phyloP scores from a whole-genome alignment of 78 protist genomes.

The Dictyostelium firmibasis region DNA sequence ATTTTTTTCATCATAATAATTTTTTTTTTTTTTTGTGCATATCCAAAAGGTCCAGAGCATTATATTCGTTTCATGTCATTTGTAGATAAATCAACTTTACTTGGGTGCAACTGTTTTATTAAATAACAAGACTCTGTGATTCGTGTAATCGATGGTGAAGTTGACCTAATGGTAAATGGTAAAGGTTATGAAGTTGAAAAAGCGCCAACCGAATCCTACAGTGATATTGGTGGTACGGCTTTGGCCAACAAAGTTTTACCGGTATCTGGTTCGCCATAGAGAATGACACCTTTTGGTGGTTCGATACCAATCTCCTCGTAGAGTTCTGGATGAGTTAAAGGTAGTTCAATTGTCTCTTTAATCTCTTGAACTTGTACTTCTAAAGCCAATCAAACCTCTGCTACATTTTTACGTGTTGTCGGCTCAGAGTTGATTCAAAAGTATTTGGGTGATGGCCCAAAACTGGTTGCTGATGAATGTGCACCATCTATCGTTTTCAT shows the following conservation, averaged over 20 bases:
- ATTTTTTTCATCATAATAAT: too few species aligned
- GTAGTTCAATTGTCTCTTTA: conserved; percentile 99
- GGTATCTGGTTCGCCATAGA: conserved; percentile 99
- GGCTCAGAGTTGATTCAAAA: conserved; percentile 99
- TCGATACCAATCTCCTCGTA: conserved; percentile 99
- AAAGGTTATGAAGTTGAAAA: conserved; percentile 99
- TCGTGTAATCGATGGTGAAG: conserved; percentile 97
- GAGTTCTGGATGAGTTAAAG: conserved; percentile 99
- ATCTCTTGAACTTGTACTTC: conserved; percentile 98
- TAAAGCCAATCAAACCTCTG: conserved; percentile 99
- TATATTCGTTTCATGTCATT: conserved; percentile 97
- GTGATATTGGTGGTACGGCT: conserved; percentile 99
- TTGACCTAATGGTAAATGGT: conserved; percentile 98
- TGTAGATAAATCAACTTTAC: conserved; percentile 98
- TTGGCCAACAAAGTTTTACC: conserved; percentile 99
- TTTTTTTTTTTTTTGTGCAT: not conserved
- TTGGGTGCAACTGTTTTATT: conserved; percentile 96
- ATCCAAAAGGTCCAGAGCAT: conserved; percentile 96
- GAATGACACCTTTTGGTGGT: conserved; percentile 99
- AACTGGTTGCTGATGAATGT: conserved; percentile 98
- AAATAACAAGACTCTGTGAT: conserved; percentile 96
- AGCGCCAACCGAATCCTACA: conserved; percentile 99
- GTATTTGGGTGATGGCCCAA: conserved; percentile 99
- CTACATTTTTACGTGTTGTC: too few species aligned
- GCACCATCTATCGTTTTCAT: conserved; percentile 99